Evolutionary conservation across 164 flowering plant species (phyloP).

Genomic region (Nelumbo lutea): DNA sequence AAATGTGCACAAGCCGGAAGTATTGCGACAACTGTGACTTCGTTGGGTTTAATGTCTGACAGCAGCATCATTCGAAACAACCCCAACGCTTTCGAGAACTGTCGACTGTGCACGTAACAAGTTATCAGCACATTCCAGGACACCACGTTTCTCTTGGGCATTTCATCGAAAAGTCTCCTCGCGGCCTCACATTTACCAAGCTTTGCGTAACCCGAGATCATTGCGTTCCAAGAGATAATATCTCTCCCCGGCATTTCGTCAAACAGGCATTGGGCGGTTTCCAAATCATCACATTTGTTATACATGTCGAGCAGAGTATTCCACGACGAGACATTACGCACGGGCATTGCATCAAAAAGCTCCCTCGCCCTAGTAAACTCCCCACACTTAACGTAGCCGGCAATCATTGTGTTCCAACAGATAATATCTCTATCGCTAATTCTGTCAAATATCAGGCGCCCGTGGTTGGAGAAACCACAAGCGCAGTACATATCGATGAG

Average conservation of each 20-base stretch:
- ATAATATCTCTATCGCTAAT: slow-evolving; percentile 21
- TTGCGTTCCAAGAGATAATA: slow-evolving; percentile 27
- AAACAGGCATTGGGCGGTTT: no score
- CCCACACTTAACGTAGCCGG: slow-evolving; percentile 24
- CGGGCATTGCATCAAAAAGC: slow-evolving; percentile 28
- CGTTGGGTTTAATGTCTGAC: no score
- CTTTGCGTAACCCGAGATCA: slow-evolving; percentile 24
- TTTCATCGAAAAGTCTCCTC: slow-evolving; percentile 16
- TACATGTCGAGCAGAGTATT: slow-evolving; percentile 26
- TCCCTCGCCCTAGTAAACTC: slow-evolving; percentile 15
- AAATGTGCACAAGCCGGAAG: no score
- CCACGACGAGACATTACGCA: slow-evolving; percentile 22
- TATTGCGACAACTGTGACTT: no score
- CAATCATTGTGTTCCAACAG: slow-evolving; percentile 32
- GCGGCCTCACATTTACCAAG: no score
- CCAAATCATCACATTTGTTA: slow-evolving; percentile 21
- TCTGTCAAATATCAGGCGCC: slow-evolving; percentile 19
- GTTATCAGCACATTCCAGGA: slow-evolving; percentile 31
- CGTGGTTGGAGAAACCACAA: slow-evolving; percentile 14
- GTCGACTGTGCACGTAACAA: no score
- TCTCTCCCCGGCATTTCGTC: slow-evolving; percentile 24
- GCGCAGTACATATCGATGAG: slow-evolving; percentile 23
- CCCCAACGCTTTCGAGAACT: no score
- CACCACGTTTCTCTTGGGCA: slow-evolving; percentile 27
- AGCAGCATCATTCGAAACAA: no score